Conservation (phyloP, 129 eudicot genomes). For the Glebionis coronaria region DNA sequence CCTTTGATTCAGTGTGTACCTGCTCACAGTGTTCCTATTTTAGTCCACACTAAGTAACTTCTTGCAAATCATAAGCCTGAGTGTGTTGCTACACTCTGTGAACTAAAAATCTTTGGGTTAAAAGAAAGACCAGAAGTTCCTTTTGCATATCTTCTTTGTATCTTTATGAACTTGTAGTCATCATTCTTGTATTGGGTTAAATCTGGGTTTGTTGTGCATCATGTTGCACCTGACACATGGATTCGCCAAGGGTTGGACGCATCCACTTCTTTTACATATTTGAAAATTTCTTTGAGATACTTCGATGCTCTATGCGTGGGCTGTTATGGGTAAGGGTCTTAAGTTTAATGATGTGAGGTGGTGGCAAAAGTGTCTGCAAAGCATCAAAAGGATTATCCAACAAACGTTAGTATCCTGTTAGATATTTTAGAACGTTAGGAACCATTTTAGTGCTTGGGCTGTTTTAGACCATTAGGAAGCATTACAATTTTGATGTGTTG, state of each 20-base stretch:
- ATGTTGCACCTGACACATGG: background rate
- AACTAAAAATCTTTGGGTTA: no score
- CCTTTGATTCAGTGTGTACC: no score
- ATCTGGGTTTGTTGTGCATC: background rate
- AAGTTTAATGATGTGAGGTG: conserved; percentile 14
- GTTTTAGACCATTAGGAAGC: background rate
- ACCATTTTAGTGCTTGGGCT: background rate
- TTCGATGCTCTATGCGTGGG: background rate
- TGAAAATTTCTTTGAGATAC: background rate
- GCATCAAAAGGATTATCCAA: background rate
- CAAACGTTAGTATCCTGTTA: conserved; percentile 3
- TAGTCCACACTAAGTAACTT: background rate
- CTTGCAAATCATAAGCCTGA: background rate
- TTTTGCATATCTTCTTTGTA: background rate
- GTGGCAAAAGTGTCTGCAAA: conserved; percentile 6
- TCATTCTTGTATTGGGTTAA: background rate
- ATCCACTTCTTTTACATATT: background rate
- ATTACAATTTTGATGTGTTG: background rate
- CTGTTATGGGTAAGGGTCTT: background rate
- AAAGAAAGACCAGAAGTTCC: background rate
- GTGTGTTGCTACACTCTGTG: no score
- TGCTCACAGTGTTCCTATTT: no score
- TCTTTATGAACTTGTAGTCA: conserved; percentile 14
- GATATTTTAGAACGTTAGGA: background rate
- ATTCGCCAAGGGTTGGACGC: background rate